phyloP scores from a whole-genome alignment of 768 basidiomycete genomes.

The Boletus rubropictus region DNA sequence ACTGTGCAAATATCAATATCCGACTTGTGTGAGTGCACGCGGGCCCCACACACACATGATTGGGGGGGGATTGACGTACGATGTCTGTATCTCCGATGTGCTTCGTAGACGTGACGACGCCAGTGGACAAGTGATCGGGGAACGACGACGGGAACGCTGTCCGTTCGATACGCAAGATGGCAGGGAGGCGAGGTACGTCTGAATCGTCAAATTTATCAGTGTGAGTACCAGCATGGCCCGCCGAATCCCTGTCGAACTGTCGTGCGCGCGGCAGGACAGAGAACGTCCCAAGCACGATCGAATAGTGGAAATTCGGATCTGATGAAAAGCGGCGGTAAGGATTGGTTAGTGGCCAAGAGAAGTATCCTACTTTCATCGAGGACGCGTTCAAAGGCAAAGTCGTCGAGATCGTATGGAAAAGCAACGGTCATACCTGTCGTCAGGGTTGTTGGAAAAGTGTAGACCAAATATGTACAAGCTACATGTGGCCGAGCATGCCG shows the following conservation, averaged over 20 bases:
- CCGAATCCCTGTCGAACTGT: not conserved
- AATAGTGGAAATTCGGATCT: conserved; percentile 57
- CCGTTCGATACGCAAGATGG: conserved; percentile 76
- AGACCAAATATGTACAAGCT: too few species aligned
- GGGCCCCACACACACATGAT: not conserved
- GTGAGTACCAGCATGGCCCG: not conserved
- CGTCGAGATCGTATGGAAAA: conserved; percentile 31
- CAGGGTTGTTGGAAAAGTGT: too few species aligned
- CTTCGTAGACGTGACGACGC: conserved; percentile 38
- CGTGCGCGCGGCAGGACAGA: conserved; percentile 21
- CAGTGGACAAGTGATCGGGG: conserved; percentile 33
- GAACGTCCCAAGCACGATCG: conserved; percentile 67
- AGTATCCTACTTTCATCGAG: conserved; percentile 43
- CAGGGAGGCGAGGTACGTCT: conserved; percentile 33
- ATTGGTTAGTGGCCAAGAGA: not conserved
- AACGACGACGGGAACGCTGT: conserved; percentile 52
- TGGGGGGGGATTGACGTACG: conserved; percentile 33
- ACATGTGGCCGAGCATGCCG: too few species aligned
- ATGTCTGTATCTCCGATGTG: conserved; percentile 63
- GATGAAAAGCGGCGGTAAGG: not conserved
- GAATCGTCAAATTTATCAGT: not conserved
- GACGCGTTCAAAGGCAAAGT: conserved; percentile 46
- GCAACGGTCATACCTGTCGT: too few species aligned
- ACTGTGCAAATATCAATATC: conserved; percentile 44
- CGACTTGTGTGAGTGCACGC: not conserved